Percentiles rank a stretch among this genome's conserved stretches.
phyloP scores from a whole-genome alignment of 176 grass and related monocot species.

The Thinopyrum elongatum region DNA sequence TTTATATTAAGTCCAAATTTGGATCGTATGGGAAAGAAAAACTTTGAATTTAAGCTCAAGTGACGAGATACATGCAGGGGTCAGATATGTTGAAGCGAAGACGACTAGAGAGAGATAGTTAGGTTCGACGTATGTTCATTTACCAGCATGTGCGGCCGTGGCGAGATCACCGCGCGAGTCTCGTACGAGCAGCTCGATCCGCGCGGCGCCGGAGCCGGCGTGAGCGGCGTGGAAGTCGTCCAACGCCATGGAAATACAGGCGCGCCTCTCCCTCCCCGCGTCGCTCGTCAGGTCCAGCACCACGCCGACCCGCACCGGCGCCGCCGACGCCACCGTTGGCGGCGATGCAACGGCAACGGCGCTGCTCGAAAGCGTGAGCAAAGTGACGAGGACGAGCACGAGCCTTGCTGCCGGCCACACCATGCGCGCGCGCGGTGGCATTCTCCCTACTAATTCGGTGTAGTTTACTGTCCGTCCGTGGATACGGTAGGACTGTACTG shows the following conservation, averaged over 20 bases:
- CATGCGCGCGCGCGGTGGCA: background rate
- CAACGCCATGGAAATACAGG: constrained; percentile 31
- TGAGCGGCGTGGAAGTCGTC: constrained; percentile 39
- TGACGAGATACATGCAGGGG: too few species aligned
- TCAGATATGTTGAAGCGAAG: too few species aligned
- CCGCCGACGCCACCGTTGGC: background rate
- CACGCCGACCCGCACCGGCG: constrained; percentile 38
- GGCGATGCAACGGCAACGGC: background rate
- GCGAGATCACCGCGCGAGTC: constrained; percentile 22
- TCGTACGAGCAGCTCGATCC: background rate
- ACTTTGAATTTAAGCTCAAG: too few species aligned
- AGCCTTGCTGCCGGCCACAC: background rate
- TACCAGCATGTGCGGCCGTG: constrained; percentile 29
- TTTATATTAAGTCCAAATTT: too few species aligned
- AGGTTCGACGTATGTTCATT: too few species aligned
- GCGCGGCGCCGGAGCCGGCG: background rate
- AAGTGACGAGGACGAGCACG: background rate
- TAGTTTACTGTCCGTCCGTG: too few species aligned
- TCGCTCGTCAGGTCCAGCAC: constrained; percentile 19
- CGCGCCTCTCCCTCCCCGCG: constrained; percentile 20
- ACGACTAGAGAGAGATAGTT: too few species aligned
- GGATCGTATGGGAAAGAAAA: too few species aligned
- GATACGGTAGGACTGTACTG: too few species aligned
- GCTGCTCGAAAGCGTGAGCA: background rate
- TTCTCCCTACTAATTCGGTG: background rate